phyloP scores from a whole-genome alignment of 257 asterid species.

The Solanum tarapatanum region DNA sequence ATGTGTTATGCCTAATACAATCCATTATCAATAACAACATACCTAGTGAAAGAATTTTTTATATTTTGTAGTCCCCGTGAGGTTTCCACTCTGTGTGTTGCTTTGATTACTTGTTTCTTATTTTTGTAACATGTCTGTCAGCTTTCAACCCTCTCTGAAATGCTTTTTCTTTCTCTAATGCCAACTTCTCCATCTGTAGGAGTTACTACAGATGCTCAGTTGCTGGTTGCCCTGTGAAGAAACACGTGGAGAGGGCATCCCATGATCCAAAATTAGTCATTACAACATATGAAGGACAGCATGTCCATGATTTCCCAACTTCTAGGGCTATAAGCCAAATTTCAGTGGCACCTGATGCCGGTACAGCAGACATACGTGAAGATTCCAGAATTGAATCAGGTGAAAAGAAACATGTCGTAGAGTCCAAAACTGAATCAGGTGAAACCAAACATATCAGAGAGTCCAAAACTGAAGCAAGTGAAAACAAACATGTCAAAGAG shows the following conservation, averaged over 20 bases:
- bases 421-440: conserved; percentile 23
- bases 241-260: conserved; percentile 86
- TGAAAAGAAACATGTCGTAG: neutral
- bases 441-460: neutral
- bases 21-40: neutral
- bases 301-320: conserved; percentile 48
- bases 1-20: neutral
- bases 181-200: conserved; percentile 31
- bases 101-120: neutral
- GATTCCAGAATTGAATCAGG: conserved; percentile 10
- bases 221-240: conserved; percentile 80
- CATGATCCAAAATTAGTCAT: conserved; percentile 65
- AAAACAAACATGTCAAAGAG: neutral
- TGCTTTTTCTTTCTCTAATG: conserved; percentile 3
- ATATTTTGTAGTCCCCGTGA: neutral
- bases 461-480: neutral
- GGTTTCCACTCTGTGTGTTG: neutral
- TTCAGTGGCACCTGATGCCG: conserved; percentile 18
- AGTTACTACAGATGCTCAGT: conserved; percentile 85
- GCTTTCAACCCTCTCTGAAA: neutral
- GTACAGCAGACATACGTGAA: conserved; percentile 13
- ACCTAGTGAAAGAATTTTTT: neutral
- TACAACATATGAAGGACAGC: conserved; percentile 84
- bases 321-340: conserved; percentile 32
- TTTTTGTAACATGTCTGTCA: neutral